Evolutionary conservation across 2,329 filamentous ascomycete genomes (phyloP), one percentile per base, ranked within the genome.

Genomic region (Sphaerulina populicola): DNA sequence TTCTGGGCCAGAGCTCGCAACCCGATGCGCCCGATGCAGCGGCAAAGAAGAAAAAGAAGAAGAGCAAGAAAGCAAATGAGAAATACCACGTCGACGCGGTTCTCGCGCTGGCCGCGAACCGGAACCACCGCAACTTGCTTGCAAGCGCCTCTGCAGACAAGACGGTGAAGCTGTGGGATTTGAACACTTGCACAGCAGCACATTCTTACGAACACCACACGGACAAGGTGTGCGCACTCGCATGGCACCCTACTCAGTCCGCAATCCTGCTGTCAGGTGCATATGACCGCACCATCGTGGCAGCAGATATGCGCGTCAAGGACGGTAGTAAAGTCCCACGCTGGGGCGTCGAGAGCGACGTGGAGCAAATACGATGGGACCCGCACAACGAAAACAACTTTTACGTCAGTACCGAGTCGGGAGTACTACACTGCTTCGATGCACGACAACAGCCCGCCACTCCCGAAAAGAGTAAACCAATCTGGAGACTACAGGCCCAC

Each of bases 131-230:
- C 57, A 97, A 97, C 68, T 78, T 98, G 52, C 80, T 98, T 41
- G 93, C 93, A 10, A 97, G 91, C 0, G 88, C 87, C 1, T 98
- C 93, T 1, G 93, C 93, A 15, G 93, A 98, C 74, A 89, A 90
- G 73, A 98, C 93, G 2, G 83, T 97, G 65, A 98, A 98, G 75
- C 79, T 98, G 15, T 98, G 93, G 93, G 93, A 98, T 68, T 75
- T 98, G 56, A 87, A 89, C 73, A 96, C 88, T 2, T 80, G 86
- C 55, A 89, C 84, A 69, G 95, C 89, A 70, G 93, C 93, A 63
- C 93, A 96, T 73, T 96, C 90, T 40, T 98, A 98, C 76, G 78
- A 81, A 12, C 88, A 94, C 72, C 93, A 98, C 73, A 94, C 88
- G 33, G 93, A 96, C 77, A 98, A 98, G 74, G 90, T 97, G 59